Base-by-base conservation (phyloP, 352 stramenopile genomes). In the Pythium vanterpoolii region DNA sequence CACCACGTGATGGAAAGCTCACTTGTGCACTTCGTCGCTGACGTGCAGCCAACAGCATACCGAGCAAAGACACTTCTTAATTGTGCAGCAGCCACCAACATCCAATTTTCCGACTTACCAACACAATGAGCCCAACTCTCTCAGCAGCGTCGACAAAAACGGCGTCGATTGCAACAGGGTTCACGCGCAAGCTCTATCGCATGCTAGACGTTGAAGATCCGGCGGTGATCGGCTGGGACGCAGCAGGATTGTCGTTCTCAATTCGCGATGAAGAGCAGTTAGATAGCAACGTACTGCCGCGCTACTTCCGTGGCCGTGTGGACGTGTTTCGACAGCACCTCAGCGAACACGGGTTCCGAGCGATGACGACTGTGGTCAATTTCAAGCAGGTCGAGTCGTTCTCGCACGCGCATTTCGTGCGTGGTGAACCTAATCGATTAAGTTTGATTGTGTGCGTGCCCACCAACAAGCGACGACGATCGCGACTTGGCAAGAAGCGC, bases 121-220 rank as follows among this genome's bases (percentile, higher is more conserved):
- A 42, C 34, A 42, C 9, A 13, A 42, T 42, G 34, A 42, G 19
- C 34, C 34, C 14, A 5, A 42, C 1, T 42, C 19, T 42, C 34
- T n/a, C 34, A 13, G 14, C 34, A 42, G 34, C 34, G 34, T 21
- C 44, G 27, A 57, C 28, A 5, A 76, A 62, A 53, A 63, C 55
- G 21, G 61, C 65, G 28, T 77, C 70, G 47, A 91, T 91, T 64
- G 74, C 79, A 3, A 87, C 77, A 43, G 82, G 75, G 44, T 91
- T 91, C 55, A 75, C 89, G 57, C 77, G 82, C 66, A 89, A 91
- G 64, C 74, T 91, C n/a, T 91, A 91, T 65, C 76, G 76, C 56
- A 84, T 91, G 66, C 61, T 91, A 33, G 79, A 91, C 64, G 68
- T 87, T 27, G 79, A 89, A 58, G 78, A 74, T 62, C 52, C 67